These are phyloP conservation scores for Lichenothelia convexa DNA, from an alignment of 495 filamentous ascomycete genomes.

Conservation along the genomic window DNA sequence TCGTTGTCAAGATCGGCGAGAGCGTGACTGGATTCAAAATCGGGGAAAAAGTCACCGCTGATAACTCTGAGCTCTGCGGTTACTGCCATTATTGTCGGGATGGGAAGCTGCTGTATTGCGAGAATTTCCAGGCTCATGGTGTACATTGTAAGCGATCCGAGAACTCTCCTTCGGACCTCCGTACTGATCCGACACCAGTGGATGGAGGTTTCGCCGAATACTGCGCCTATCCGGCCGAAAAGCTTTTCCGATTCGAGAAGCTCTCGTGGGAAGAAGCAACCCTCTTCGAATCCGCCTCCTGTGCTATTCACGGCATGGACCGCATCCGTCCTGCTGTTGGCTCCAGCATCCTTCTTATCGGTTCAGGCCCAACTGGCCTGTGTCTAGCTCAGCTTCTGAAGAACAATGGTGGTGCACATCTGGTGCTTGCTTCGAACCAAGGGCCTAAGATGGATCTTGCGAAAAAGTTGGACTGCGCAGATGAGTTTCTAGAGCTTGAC, in stretches of 20 bases:
- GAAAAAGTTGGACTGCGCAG: constrained; percentile 45
- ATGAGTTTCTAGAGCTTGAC: constrained; percentile 44
- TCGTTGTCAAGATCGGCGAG: constrained; percentile 31
- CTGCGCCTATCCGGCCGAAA: constrained; percentile 35
- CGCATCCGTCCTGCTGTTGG: constrained; percentile 53
- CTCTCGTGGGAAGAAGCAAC: constrained; percentile 53
- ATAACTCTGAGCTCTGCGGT: constrained; percentile 44
- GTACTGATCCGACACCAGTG: constrained; percentile 15
- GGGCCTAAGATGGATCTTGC: constrained; percentile 36
- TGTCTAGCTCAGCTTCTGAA: constrained; percentile 23
- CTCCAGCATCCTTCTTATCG: constrained; percentile 42
- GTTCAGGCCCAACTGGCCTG: constrained; percentile 50
- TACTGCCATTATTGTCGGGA: constrained; percentile 59
- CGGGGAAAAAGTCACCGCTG: constrained; percentile 45
- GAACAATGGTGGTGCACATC: not conserved
- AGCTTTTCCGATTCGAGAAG: constrained; percentile 54
- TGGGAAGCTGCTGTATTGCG: constrained; percentile 48
- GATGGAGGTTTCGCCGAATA: constrained; percentile 58
- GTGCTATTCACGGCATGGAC: constrained; percentile 51
- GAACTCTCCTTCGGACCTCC: not conserved
- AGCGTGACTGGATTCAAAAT: constrained; percentile 43
- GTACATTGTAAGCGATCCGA: constrained; percentile 21
- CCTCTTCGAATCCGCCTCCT: constrained; percentile 53
- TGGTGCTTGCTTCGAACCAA: not conserved
- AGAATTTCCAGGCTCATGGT: constrained; percentile 49